Percentiles rank a stretch among this genome's conserved stretches.
Evolutionary conservation across 1,284 basidiomycete species (phyloP).

Genomic region (Rhodotorula sp.): DNA sequence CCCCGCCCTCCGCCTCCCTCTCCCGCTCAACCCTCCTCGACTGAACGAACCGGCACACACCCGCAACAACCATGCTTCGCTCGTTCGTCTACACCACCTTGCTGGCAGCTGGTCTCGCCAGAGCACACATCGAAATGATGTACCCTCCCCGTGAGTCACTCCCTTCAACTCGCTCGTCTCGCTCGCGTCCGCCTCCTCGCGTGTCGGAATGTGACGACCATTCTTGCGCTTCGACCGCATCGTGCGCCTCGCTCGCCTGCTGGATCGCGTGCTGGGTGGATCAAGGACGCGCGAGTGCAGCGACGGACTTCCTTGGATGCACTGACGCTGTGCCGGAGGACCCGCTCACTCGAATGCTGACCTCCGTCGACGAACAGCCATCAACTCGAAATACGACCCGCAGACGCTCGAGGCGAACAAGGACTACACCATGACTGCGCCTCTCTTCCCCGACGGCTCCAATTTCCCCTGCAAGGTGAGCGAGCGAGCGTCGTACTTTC

Average conservation of each 20-base stretch:
- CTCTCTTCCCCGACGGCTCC: conserved; percentile 46
- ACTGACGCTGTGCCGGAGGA: too few relatives aligned
- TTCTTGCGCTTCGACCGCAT: too few relatives aligned
- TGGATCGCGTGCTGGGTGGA: background rate
- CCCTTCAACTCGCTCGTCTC: background rate
- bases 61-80: conserved; percentile 10
- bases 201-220: background rate
- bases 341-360: background rate
- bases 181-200: background rate
- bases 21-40: background rate
- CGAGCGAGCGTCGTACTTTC: background rate
- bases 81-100: background rate
- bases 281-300: too few relatives aligned
- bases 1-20: background rate
- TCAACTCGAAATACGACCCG: conserved; percentile 35
- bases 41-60: background rate
- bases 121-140: conserved; percentile 23
- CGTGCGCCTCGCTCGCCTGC: background rate
- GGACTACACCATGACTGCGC: conserved; percentile 51
- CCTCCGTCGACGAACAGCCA: background rate
- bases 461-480: conserved; percentile 52
- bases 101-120: conserved; percentile 5
- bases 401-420: conserved; percentile 45
- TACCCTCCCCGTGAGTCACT: conserved; percentile 28
- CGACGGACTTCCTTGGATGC: too few relatives aligned